These are phyloP conservation scores for Hyparrhenia diplandra DNA, from an alignment of 176 grass and related monocot species.

Conservation along the genomic window DNA sequence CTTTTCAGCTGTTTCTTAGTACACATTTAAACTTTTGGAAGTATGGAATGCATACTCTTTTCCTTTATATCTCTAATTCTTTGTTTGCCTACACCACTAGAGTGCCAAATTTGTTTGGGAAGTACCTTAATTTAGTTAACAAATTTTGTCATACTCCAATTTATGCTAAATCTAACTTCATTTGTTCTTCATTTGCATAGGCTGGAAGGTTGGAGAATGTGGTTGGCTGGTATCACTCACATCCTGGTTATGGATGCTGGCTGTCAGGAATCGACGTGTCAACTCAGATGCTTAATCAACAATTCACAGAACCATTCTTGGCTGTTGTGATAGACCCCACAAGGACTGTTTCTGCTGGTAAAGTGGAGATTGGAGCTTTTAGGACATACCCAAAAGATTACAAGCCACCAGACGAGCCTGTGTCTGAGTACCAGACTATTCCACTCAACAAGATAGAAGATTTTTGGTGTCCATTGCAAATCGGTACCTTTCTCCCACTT, in stretches of 20 bases:
- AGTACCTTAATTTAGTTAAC: not conserved
- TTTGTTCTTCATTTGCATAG: conserved; percentile 31
- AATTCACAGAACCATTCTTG: conserved; percentile 84
- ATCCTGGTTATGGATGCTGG: conserved; percentile 97
- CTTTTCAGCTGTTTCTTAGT: not conserved
- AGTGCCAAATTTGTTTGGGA: not conserved
- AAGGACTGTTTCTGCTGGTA: conserved; percentile 91
- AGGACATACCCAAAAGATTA: conserved; percentile 92
- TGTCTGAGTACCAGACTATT: conserved; percentile 96
- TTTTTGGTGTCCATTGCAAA: conserved; percentile 99
- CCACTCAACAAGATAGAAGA: conserved; percentile 99
- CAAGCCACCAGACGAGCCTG: conserved; percentile 88
- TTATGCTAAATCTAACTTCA: conserved; percentile 1
- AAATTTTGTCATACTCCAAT: not conserved
- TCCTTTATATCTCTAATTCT: not conserved
- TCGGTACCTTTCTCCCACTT: conserved; percentile 33
- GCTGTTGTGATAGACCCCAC: conserved; percentile 98
- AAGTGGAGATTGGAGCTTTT: conserved; percentile 98
- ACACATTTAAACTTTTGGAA: not conserved
- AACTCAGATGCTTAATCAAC: conserved; percentile 97
- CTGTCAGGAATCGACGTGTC: conserved; percentile 96
- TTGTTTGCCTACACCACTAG: not conserved
- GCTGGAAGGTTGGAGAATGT: conserved; percentile 92
- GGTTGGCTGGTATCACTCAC: conserved; percentile 96
- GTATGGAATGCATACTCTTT: not conserved